Percentiles rank a stretch among this genome's conserved stretches.
These are phyloP conservation scores for Fusarium beomiforme DNA, from an alignment of 2,329 filamentous ascomycete species.

Conservation along the genomic window DNA sequence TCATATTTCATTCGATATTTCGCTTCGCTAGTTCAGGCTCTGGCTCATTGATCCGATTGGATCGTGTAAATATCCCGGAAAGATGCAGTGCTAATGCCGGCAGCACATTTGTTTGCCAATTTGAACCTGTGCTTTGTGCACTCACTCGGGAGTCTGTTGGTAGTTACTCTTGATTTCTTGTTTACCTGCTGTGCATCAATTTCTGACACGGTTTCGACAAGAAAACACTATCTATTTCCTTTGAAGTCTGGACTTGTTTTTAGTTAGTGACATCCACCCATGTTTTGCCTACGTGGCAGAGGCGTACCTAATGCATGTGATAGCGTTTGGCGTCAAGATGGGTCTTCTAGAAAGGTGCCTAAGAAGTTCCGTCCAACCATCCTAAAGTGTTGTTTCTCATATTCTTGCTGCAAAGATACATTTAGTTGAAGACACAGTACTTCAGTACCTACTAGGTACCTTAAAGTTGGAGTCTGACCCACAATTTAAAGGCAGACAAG, in stretches of 20 bases:
- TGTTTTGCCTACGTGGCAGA: slow-evolving; percentile 12
- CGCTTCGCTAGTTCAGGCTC: background rate
- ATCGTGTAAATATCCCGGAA: background rate
- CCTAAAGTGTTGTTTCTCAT: background rate
- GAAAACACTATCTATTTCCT: background rate
- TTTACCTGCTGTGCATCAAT: background rate
- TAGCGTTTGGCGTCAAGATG: background rate
- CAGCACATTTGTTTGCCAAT: background rate
- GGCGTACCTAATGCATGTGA: slow-evolving; percentile 22
- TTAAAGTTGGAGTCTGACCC: background rate
- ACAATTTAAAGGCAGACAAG: slow-evolving; percentile 29
- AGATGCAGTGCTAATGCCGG: background rate
- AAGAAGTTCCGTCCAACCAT: background rate
- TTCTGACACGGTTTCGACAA: background rate
- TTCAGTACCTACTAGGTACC: background rate
- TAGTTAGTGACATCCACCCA: background rate
- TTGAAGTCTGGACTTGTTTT: background rate
- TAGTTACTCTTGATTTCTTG: background rate
- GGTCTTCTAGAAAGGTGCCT: slow-evolving; percentile 15
- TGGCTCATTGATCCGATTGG: background rate
- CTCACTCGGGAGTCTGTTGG: too few species aligned
- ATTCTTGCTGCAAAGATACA: background rate
- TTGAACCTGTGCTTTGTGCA: background rate
- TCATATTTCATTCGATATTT: background rate
- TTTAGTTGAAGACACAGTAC: background rate